Conservation (phyloP, 306 rosid genomes). For the Purshia tridentata region DNA sequence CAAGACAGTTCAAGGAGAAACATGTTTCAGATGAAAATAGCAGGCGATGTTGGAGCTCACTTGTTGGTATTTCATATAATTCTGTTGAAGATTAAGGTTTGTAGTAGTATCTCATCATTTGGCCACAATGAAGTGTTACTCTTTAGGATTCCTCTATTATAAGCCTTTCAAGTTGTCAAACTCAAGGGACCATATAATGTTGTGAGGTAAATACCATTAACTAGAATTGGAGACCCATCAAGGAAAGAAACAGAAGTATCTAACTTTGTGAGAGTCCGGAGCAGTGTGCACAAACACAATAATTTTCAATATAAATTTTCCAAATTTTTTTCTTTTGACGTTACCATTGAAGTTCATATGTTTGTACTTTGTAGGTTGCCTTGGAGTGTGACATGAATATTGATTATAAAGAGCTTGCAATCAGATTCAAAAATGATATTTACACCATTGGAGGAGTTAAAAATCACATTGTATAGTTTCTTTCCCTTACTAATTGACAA, state of each 20-base stretch:
- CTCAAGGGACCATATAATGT: no score
- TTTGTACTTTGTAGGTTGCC: slow-evolving; percentile 32
- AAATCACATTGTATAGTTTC: slow-evolving; percentile 26
- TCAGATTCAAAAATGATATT: slow-evolving; percentile 27
- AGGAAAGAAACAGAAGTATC: neutral
- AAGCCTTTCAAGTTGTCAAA: neutral
- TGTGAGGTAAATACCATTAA: no score
- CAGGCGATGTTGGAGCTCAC: slow-evolving; percentile 47
- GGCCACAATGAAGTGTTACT: neutral
- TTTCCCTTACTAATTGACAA: neutral
- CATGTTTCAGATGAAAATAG: slow-evolving; percentile 29
- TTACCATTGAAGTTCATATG: neutral
- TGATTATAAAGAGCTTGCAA: slow-evolving; percentile 26
- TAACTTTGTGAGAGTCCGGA: no score
- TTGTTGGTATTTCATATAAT: slow-evolving; percentile 30
- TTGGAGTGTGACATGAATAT: slow-evolving; percentile 46
- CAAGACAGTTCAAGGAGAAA: slow-evolving; percentile 18
- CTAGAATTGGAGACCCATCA: neutral
- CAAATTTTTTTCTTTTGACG: neutral
- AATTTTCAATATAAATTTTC: no score
- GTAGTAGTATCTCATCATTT: neutral
- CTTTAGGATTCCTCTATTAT: neutral
- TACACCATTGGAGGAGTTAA: slow-evolving; percentile 13
- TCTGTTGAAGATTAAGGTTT: slow-evolving; percentile 44
- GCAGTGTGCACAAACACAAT: no score